Evolutionary conservation across 78 protist species (phyloP).

Genomic region (Dictyostelium intermedium): DNA sequence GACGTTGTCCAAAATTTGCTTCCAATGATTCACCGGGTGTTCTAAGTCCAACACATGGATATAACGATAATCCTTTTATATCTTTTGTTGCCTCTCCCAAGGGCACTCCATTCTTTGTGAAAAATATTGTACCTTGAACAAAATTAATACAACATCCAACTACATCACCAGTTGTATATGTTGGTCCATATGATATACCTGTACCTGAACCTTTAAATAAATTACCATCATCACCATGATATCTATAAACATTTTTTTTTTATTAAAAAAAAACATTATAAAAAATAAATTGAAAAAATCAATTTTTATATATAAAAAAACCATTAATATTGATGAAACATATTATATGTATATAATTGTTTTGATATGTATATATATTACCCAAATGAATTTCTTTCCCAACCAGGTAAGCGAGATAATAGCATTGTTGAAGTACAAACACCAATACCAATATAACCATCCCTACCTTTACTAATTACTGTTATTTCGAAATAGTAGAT

Average conservation of each 20-base stretch:
- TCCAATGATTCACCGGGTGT: conserved; percentile 83
- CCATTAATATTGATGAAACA: background rate
- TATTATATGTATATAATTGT: background rate
- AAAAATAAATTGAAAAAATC: background rate
- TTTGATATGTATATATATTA: background rate
- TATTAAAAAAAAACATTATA: background rate
- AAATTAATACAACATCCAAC: conserved; percentile 86
- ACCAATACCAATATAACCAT: conserved; percentile 90
- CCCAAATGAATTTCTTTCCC: conserved; percentile 87
- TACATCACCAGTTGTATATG: conserved; percentile 79
- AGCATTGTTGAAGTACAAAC: conserved; percentile 36
- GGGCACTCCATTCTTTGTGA: conserved; percentile 86
- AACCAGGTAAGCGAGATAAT: conserved; percentile 83
- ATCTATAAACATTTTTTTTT: too few species aligned
- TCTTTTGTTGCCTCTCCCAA: conserved; percentile 57
- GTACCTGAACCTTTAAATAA: conserved; percentile 78
- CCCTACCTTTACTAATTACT: conserved; percentile 77
- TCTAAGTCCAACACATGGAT: conserved; percentile 83
- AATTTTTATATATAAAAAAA: too few species aligned
- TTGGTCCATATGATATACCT: conserved; percentile 81
- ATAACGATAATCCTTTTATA: conserved; percentile 44
- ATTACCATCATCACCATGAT: conserved; percentile 90
- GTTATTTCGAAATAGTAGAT: conserved; percentile 86
- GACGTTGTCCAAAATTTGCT: conserved; percentile 86
- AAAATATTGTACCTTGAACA: conserved; percentile 73